phyloP scores from a whole-genome alignment of 768 basidiomycete species.

The Termitomyces sp. region DNA sequence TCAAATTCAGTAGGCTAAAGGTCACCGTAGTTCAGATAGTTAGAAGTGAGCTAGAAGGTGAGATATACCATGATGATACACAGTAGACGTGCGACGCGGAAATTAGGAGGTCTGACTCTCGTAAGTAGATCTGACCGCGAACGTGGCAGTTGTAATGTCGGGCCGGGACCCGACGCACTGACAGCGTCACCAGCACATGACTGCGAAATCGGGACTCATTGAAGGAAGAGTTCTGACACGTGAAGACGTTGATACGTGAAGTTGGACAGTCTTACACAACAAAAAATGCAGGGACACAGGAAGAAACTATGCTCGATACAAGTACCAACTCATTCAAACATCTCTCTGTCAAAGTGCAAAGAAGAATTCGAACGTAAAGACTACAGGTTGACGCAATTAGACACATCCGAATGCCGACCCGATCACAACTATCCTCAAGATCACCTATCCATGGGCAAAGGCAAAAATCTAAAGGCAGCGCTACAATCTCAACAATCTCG shows the following conservation, averaged over 20 bases:
- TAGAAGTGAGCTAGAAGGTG: background rate
- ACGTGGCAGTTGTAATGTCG: conserved; percentile 15
- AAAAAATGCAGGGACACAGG: background rate
- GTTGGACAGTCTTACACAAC: no score
- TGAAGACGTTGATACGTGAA: no score
- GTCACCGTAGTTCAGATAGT: background rate
- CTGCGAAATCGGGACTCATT: background rate
- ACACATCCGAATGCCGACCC: conserved; percentile 2
- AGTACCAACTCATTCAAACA: no score
- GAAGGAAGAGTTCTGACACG: background rate
- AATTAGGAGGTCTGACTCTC: background rate
- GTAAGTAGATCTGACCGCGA: background rate
- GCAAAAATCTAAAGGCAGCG: conserved; percentile 61
- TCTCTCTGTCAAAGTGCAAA: no score
- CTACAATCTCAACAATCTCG: conserved; percentile 68
- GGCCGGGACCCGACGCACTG: background rate
- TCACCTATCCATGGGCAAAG: conserved; percentile 33
- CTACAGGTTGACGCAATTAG: no score
- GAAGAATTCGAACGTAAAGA: background rate
- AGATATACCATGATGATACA: background rate
- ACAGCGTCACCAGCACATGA: background rate
- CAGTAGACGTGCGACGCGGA: background rate
- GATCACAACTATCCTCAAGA: background rate
- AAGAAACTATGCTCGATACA: no score
- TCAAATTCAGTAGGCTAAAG: conserved; percentile 76